These are phyloP conservation scores for Fusarium clavum DNA, from an alignment of 2,329 filamentous ascomycete species.

Conservation along the genomic window DNA sequence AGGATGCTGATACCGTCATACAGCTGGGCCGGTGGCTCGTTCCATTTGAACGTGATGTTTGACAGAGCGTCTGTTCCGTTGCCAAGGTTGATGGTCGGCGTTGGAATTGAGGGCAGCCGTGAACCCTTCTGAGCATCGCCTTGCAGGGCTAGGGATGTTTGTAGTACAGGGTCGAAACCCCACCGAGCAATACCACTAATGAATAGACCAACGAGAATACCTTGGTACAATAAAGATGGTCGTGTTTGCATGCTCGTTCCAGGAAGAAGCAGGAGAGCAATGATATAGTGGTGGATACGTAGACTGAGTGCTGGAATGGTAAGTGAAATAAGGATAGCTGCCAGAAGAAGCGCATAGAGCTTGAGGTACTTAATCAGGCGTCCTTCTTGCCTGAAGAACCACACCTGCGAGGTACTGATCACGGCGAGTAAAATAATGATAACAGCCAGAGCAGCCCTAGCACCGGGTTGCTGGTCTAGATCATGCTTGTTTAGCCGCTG, in stretches of 20 bases:
- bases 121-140: conserved; percentile 74
- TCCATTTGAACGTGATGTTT: conserved; percentile 73
- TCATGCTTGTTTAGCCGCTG: conserved; percentile 92
- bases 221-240: conserved; percentile 86
- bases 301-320: conserved; percentile 81
- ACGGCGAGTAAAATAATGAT: conserved; percentile 77
- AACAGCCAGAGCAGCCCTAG: conserved; percentile 81
- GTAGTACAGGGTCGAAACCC: conserved; percentile 90
- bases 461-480: conserved; percentile 88
- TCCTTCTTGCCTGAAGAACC: conserved; percentile 87
- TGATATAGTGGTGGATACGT: conserved; percentile 94
- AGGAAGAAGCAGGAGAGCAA: conserved; percentile 86
- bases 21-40: conserved; percentile 55
- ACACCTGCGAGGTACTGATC: conserved; percentile 81
- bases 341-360: conserved; percentile 77
- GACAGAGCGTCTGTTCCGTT: conserved; percentile 60
- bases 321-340: conserved; percentile 76
- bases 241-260: conserved; percentile 91
- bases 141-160: conserved; percentile 80
- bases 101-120: conserved; percentile 66
- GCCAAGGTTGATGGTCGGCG: conserved; percentile 60
- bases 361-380: conserved; percentile 81
- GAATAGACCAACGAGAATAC: conserved; percentile 88
- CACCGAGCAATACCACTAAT: conserved; percentile 91
- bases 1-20: conserved; percentile 83